Conservation (phyloP, 139 green algal species). For the Yamagishiella unicocca region DNA sequence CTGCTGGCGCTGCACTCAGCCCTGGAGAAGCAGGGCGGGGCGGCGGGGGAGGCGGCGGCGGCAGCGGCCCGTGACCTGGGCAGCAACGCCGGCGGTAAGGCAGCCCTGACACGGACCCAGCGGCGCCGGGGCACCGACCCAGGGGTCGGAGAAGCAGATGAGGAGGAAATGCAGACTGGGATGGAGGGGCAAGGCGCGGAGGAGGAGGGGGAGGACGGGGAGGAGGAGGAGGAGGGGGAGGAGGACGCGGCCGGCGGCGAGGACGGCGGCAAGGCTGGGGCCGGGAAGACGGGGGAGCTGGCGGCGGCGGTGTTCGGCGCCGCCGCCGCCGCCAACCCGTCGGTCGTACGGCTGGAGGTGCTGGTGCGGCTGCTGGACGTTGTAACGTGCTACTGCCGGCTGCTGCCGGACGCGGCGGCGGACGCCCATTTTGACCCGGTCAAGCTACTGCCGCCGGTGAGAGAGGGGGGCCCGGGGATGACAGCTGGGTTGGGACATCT, state of each 20-base stretch:
- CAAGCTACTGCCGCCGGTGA: conserved; percentile 56
- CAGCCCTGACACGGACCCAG: background rate
- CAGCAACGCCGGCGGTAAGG: background rate
- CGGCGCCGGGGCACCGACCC: background rate
- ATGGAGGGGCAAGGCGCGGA: background rate
- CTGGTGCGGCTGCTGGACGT: conserved; percentile 17
- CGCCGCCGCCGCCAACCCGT: background rate
- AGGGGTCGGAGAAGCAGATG: background rate
- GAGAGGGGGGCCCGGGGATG: no score
- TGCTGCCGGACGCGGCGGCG: conserved; percentile 57
- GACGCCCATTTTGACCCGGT: conserved; percentile 61
- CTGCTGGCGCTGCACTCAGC: conserved; percentile 55
- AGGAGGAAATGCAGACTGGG: background rate
- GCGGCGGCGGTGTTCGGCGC: conserved; percentile 36
- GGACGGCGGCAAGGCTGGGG: background rate
- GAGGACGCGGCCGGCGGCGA: background rate
- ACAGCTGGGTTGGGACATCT: no score
- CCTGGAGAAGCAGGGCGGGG: conserved; percentile 11
- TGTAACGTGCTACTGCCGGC: conserved; percentile 50
- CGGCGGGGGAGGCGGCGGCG: background rate
- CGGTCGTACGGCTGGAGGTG: background rate
- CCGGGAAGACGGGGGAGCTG: conserved; percentile 18
- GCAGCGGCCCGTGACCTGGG: background rate
- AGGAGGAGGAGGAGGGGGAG: background rate
- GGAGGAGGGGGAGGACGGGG: background rate